phyloP scores from a whole-genome alignment of 2,329 filamentous ascomycete genomes.

The Thelonectria olida region DNA sequence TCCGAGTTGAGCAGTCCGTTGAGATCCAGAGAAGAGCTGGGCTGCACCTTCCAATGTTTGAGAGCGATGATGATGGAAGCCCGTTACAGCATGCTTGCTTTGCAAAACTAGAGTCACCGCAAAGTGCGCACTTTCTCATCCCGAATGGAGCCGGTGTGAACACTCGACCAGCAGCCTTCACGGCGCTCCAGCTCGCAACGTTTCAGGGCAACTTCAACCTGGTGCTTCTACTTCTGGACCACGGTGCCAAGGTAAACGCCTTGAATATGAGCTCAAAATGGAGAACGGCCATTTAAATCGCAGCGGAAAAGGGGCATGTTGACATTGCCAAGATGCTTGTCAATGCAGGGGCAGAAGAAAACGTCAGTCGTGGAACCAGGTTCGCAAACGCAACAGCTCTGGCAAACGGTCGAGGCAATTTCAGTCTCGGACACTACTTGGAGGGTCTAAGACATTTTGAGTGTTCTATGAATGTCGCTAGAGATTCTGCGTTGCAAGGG shows the following conservation, averaged over 20 bases:
- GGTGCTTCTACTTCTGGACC: neutral
- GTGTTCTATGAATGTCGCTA: too few relatives aligned
- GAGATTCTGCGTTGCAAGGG: too few relatives aligned
- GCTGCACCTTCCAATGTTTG: too few relatives aligned
- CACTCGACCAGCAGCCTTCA: neutral
- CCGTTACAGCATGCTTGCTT: too few relatives aligned
- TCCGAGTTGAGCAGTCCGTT: too few relatives aligned
- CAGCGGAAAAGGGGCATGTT: neutral
- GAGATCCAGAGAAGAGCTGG: too few relatives aligned
- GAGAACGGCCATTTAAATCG: neutral
- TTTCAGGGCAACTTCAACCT: neutral
- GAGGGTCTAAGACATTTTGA: neutral
- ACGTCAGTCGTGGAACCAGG: too few relatives aligned
- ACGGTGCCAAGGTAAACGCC: neutral
- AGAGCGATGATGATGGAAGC: too few relatives aligned
- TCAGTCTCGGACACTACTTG: neutral
- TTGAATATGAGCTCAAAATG: neutral
- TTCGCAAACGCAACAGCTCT: neutral
- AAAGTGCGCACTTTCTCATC: neutral
- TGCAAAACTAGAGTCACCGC: too few relatives aligned
- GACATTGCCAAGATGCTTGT: neutral
- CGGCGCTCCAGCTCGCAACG: neutral
- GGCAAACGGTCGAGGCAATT: neutral
- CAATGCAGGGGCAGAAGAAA: neutral
- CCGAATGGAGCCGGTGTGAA: neutral